Evolutionary conservation across 805 yeast species (phyloP).

Genomic region (Diddensiella santjacobensis): DNA sequence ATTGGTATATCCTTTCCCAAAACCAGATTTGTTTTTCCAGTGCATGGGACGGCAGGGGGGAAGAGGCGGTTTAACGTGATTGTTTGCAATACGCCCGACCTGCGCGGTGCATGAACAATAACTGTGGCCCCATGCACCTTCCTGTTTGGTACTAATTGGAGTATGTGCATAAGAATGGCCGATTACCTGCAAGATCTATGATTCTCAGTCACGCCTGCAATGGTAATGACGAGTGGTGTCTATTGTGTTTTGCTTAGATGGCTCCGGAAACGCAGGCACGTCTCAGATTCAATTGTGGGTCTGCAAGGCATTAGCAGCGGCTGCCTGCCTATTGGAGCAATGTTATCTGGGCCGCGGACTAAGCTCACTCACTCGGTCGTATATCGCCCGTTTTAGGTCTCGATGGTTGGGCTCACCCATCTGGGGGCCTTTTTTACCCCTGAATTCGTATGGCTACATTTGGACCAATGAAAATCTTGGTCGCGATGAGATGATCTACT

Average conservation of each 20-base stretch:
- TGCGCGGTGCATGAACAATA: not conserved
- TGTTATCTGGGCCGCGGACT: not conserved
- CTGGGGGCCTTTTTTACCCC: no score
- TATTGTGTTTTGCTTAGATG: no score
- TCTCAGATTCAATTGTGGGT: not conserved
- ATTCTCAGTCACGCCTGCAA: not conserved
- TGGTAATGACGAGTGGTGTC: no score
- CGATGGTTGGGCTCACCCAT: no score
- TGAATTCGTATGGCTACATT: no score
- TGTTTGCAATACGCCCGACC: not conserved
- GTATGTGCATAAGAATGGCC: not conserved
- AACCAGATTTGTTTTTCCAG: no score
- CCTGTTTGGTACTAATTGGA: not conserved
- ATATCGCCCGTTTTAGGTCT: no score
- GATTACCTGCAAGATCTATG: not conserved
- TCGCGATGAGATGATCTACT: slow-evolving; percentile 1
- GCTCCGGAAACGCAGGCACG: no score
- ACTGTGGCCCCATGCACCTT: not conserved
- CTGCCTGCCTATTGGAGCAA: not conserved
- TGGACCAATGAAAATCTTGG: not conserved
- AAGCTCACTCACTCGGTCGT: no score
- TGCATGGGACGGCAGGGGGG: no score
- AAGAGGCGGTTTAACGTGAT: not conserved
- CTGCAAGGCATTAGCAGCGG: not conserved
- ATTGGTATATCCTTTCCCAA: no score